Evolutionary conservation across 176 grass and related monocot genomes (phyloP).

Genomic region (Zea mays): DNA sequence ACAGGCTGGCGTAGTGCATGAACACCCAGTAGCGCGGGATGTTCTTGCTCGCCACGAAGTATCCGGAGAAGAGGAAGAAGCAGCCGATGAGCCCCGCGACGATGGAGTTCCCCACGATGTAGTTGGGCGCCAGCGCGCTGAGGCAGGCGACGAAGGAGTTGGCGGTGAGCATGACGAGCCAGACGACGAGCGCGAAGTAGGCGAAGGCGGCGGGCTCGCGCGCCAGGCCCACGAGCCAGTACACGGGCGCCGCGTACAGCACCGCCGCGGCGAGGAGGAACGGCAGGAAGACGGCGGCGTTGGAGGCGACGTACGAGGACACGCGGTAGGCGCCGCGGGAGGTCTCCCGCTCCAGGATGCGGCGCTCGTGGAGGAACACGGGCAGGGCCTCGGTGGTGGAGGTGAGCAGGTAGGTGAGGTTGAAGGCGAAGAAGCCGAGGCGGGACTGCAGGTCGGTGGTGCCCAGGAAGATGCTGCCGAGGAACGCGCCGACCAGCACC

Average conservation of each 20-base stretch:
- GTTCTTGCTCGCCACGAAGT: conserved; percentile 71
- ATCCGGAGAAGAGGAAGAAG: conserved; percentile 99
- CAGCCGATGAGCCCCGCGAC: conserved; percentile 71
- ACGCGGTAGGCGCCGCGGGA: conserved; percentile 83
- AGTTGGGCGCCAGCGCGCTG: conserved; percentile 77
- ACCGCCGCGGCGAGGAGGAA: conserved; percentile 67
- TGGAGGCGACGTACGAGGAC: conserved; percentile 72
- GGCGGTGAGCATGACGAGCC: conserved; percentile 90
- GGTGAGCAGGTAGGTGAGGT: conserved; percentile 83
- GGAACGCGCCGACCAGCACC: conserved; percentile 47
- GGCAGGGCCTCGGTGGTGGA: conserved; percentile 82
- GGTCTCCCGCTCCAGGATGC: conserved; percentile 76
- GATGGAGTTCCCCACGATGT: conserved; percentile 90
- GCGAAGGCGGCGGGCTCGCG: conserved; percentile 56
- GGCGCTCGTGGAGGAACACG: conserved; percentile 82
- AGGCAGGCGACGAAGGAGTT: conserved; percentile 82
- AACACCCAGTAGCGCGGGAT: conserved; percentile 94
- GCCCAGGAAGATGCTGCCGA: conserved; percentile 80
- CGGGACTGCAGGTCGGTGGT: conserved; percentile 61
- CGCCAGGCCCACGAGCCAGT: conserved; percentile 78
- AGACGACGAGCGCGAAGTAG: conserved; percentile 84
- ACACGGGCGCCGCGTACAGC: conserved; percentile 71
- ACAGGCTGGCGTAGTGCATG: conserved; percentile 94
- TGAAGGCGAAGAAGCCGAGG: conserved; percentile 93
- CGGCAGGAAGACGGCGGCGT: conserved; percentile 63